These are phyloP conservation scores for Paramyrothecium sp. DNA, from an alignment of 2,329 filamentous ascomycete species.

Conservation along the genomic window DNA sequence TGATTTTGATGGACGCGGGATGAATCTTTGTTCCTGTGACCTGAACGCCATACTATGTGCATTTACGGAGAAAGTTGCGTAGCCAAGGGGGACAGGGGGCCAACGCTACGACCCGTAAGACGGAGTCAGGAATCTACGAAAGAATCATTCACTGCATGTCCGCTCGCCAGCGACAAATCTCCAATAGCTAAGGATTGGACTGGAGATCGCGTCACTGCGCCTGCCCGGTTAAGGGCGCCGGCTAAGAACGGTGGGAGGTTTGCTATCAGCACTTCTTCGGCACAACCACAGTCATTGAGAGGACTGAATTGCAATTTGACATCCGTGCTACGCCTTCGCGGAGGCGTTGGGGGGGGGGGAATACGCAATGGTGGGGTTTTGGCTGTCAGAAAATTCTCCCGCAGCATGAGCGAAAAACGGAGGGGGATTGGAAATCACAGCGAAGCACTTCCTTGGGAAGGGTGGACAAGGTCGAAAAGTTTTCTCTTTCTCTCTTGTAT, in stretches of 20 bases:
- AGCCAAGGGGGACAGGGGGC: too few relatives aligned
- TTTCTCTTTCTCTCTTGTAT: neutral
- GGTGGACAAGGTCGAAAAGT: neutral
- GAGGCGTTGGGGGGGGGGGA: neutral
- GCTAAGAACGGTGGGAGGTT: conserved; percentile 34
- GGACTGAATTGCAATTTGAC: conserved; percentile 98
- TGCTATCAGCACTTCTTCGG: conserved; percentile 97
- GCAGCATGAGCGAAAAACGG: too few relatives aligned
- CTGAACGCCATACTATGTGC: too few relatives aligned
- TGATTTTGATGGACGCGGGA: too few relatives aligned
- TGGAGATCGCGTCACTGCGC: conserved; percentile 17
- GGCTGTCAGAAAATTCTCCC: neutral
- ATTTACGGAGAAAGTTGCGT: too few relatives aligned
- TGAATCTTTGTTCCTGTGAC: too few relatives aligned
- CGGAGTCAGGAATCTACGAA: too few relatives aligned
- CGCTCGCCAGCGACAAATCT: conserved; percentile 24
- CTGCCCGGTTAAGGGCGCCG: conserved; percentile 12
- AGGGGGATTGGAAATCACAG: neutral
- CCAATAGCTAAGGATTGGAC: conserved; percentile 6
- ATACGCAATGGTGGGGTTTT: neutral
- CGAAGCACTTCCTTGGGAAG: neutral
- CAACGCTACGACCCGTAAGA: too few relatives aligned
- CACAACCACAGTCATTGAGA: conserved; percentile 85
- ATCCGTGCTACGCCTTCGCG: conserved; percentile 75
- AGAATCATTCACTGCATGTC: neutral